These are phyloP conservation scores for Saccharomycopsis babjevae DNA, from an alignment of 805 yeast species.

Conservation along the genomic window DNA sequence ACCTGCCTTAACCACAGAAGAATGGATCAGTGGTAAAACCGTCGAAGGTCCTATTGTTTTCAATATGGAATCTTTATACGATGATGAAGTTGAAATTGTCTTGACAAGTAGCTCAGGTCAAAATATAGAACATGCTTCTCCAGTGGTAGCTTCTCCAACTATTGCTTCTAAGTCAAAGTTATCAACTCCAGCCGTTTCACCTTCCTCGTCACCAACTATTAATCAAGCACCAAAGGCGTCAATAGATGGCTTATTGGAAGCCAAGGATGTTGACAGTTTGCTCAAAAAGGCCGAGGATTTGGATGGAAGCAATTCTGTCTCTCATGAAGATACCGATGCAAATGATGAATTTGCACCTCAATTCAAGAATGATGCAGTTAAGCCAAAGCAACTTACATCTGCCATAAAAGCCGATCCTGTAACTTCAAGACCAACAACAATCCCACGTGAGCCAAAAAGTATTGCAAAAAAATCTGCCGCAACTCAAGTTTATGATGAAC, in stretches of 20 bases:
- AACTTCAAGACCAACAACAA: constrained; percentile 6
- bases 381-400: constrained; percentile 5
- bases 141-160: constrained; percentile 11
- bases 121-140: constrained; percentile 18
- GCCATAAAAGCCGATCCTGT: constrained; percentile 9
- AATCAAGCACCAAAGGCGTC: constrained; percentile 30
- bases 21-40: constrained; percentile 70
- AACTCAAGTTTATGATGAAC: not conserved
- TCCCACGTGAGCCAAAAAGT: constrained; percentile 1
- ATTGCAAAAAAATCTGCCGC: not conserved
- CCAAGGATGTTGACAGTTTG: constrained; percentile 37
- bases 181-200: not conserved
- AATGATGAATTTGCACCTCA: constrained; percentile 21
- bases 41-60: constrained; percentile 77
- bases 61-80: constrained; percentile 66
- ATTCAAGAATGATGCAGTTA: constrained; percentile 5
- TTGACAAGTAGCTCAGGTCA: constrained; percentile 17
- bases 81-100: constrained; percentile 40
- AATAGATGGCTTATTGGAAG: constrained; percentile 39
- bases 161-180: constrained; percentile 9
- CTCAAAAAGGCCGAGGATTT: constrained; percentile 36
- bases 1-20: constrained; percentile 71
- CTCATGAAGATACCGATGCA: constrained; percentile 31
- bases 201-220: constrained; percentile 22
- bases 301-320: constrained; percentile 30